phyloP scores from a whole-genome alignment of 331 rosid species.

The Quercus tomentella region DNA sequence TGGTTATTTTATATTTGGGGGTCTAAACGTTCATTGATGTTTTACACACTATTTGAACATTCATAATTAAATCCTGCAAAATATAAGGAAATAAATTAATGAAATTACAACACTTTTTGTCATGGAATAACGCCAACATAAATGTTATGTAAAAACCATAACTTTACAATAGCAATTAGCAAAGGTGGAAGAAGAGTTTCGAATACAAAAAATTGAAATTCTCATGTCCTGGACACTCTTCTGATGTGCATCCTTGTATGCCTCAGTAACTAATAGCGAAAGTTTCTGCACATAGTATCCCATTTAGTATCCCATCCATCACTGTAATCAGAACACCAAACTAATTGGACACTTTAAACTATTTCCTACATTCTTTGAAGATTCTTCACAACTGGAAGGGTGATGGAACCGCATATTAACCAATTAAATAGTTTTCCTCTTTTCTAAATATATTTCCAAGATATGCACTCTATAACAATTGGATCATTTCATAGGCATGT shows the following conservation, averaged over 20 bases:
- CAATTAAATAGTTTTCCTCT: not conserved
- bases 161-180: constrained; percentile 6
- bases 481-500: not conserved
- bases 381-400: not conserved
- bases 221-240: constrained; percentile 66
- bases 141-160: not conserved
- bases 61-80: no score
- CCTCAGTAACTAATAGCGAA: constrained; percentile 56
- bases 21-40: no score
- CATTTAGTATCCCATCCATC: not conserved
- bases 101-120: no score
- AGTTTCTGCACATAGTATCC: not conserved
- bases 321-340: not conserved
- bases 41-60: no score
- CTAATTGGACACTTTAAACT: not conserved
- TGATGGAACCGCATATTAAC: not conserved
- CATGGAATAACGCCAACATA: no score
- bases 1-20: no score
- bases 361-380: not conserved
- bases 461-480: not conserved
- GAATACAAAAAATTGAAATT: not conserved
- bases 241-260: constrained; percentile 87
- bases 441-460: not conserved
- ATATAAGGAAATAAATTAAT: no score
- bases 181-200: constrained; percentile 4